Conservation (phyloP, 208 protist genomes). For the Wallacemonas sp. region DNA sequence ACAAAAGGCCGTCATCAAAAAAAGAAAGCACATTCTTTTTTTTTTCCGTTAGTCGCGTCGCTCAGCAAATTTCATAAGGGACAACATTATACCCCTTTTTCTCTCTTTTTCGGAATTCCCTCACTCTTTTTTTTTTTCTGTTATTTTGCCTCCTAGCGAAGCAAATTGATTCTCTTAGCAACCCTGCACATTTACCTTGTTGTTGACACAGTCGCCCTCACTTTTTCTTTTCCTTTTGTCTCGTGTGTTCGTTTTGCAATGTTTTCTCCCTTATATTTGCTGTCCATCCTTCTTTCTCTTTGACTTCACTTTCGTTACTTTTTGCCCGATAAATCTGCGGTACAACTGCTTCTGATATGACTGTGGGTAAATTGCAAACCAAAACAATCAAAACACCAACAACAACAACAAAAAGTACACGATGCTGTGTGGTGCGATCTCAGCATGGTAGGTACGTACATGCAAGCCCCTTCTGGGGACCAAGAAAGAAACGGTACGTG, state of each 20-base stretch:
- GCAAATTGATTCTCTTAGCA: no score
- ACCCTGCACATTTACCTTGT: not conserved
- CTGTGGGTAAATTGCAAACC: not conserved
- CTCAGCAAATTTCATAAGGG: not conserved
- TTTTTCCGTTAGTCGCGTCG: not conserved
- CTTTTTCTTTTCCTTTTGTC: slow-evolving; percentile 9
- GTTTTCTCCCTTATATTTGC: slow-evolving; percentile 17
- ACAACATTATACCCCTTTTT: slow-evolving; percentile 13
- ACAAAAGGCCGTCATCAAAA: slow-evolving; percentile 14
- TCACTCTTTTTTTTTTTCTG: not conserved
- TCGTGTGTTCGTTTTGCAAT: slow-evolving; percentile 10
- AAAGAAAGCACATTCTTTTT: slow-evolving; percentile 20
- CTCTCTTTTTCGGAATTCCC: not conserved
- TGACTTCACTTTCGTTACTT: slow-evolving; percentile 5
- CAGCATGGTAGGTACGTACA: no score
- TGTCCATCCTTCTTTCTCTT: slow-evolving; percentile 15
- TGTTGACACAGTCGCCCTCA: not conserved
- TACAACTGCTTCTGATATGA: slow-evolving; percentile 14
- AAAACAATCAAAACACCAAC: no score
- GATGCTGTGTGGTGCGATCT: no score
- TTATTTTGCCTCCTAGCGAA: not conserved
- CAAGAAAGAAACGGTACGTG: no score
- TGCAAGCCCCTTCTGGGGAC: no score
- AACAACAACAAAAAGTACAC: no score
- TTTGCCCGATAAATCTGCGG: not conserved